These are phyloP conservation scores for Phytophthora boehmeriae DNA, from an alignment of 352 stramenopile species.

Conservation along the genomic window DNA sequence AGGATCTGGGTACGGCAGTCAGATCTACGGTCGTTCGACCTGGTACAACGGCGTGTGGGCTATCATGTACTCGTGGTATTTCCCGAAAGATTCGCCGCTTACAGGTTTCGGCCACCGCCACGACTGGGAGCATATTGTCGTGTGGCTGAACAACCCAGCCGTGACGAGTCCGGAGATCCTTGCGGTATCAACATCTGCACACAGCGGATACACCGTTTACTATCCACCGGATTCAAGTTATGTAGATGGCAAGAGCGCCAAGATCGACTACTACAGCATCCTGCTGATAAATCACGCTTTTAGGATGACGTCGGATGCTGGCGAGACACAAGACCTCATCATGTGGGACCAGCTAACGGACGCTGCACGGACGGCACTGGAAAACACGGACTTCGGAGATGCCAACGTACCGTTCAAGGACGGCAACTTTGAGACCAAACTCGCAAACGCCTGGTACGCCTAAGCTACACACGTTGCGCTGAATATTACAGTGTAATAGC, in stretches of 20 bases:
- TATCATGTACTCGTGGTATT: conserved; percentile 51
- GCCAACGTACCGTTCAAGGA: conserved; percentile 30
- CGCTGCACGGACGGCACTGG: conserved; percentile 20
- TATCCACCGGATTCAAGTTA: not conserved
- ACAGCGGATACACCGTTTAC: conserved; percentile 2
- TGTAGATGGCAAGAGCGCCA: not conserved
- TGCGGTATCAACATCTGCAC: not conserved
- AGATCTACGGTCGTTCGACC: conserved; percentile 35
- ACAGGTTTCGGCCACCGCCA: conserved; percentile 39
- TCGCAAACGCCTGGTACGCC: conserved; percentile 17
- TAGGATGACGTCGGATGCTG: conserved; percentile 9
- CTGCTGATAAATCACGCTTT: conserved; percentile 23
- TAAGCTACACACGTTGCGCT: too few species aligned
- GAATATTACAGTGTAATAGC: not conserved
- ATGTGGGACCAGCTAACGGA: conserved; percentile 26
- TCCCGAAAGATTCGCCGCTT: conserved; percentile 44
- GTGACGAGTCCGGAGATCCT: conserved; percentile 8
- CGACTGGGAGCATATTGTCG: conserved; percentile 46
- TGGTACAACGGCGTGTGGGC: conserved; percentile 27
- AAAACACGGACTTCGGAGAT: conserved; percentile 30
- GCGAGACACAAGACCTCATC: conserved; percentile 28
- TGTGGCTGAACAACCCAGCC: conserved; percentile 41
- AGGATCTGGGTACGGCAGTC: conserved; percentile 20
- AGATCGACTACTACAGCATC: conserved; percentile 4
- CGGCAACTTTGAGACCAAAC: conserved; percentile 27